These are phyloP conservation scores for Sinapis alba DNA, from an alignment of 441 rosid species.

Conservation along the genomic window DNA sequence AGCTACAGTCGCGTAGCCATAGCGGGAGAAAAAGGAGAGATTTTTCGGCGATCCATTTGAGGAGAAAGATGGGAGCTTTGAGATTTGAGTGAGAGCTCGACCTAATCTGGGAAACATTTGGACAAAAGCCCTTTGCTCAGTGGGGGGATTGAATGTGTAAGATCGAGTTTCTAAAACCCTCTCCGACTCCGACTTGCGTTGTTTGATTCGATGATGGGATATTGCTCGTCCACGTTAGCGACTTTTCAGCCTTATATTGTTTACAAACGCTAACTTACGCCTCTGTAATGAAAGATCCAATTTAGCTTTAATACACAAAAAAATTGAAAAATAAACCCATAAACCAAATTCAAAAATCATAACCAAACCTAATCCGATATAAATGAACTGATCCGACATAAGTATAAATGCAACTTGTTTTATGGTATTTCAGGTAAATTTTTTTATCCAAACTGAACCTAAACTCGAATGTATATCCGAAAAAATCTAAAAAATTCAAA, in stretches of 20 bases:
- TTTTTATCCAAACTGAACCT: too few species aligned
- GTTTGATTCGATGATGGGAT: conserved; percentile 3
- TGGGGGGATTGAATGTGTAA: not conserved
- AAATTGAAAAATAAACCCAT: too few species aligned
- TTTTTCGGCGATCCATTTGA: conserved; percentile 33
- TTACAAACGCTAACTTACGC: conserved; percentile 22
- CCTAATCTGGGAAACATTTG: conserved; percentile 67
- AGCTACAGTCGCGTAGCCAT: not conserved
- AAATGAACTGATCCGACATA: too few species aligned
- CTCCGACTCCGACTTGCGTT: not conserved
- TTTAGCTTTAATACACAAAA: too few species aligned
- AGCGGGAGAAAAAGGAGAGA: conserved; percentile 35
- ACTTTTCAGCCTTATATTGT: not conserved
- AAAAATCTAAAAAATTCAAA: too few species aligned
- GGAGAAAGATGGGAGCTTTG: conserved; percentile 39
- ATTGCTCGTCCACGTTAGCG: conserved; percentile 31
- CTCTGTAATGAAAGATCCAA: not conserved
- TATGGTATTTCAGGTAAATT: too few species aligned
- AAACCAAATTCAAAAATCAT: too few species aligned
- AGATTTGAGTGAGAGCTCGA: conserved; percentile 46
- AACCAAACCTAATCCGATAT: too few species aligned
- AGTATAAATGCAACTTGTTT: too few species aligned
- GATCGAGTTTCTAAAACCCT: conserved; percentile 36
- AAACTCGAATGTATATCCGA: too few species aligned
- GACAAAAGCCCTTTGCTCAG: not conserved